Evolutionary conservation across 345 rosid species (phyloP).

Genomic region (Hibiscus trionum): DNA sequence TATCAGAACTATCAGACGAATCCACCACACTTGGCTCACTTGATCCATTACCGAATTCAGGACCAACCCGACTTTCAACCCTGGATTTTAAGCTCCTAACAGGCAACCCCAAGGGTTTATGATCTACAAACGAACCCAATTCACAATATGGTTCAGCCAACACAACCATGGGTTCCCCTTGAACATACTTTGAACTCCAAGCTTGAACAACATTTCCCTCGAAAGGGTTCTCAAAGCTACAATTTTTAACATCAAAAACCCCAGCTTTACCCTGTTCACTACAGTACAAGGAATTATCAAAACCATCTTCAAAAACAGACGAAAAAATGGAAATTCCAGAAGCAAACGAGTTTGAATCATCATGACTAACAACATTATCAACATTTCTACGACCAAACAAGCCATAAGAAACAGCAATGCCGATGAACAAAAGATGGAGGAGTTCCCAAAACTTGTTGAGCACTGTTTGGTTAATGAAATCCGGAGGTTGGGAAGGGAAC

Average conservation of each 20-base stretch:
- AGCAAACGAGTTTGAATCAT: slow-evolving; percentile 38
- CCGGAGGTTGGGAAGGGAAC: slow-evolving; percentile 79
- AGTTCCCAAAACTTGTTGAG: slow-evolving; percentile 72
- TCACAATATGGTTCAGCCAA: slow-evolving; percentile 43
- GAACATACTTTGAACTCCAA: slow-evolving; percentile 60
- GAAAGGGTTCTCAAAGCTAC: slow-evolving; percentile 14
- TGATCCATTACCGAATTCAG: slow-evolving; percentile 21
- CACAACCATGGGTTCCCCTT: slow-evolving; percentile 44
- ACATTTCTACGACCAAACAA: slow-evolving; percentile 61
- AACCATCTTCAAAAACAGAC: slow-evolving; percentile 56
- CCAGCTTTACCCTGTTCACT: slow-evolving; percentile 21
- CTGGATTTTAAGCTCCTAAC: slow-evolving; percentile 61
- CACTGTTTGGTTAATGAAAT: slow-evolving; percentile 40
- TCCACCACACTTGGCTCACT: slow-evolving; percentile 19
- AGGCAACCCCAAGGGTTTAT: slow-evolving; percentile 64
- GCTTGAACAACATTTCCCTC: slow-evolving; percentile 33
- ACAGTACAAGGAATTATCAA: slow-evolving; percentile 20
- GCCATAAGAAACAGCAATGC: slow-evolving; percentile 84
- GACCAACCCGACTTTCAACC: not conserved
- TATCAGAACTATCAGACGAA: slow-evolving; percentile 18
- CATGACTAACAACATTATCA: slow-evolving; percentile 21
- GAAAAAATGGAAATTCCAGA: slow-evolving; percentile 43
- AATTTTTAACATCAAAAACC: slow-evolving; percentile 21
- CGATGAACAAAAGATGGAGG: slow-evolving; percentile 47
- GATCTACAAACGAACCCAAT: slow-evolving; percentile 14